Conservation (phyloP, 2,329 filamentous ascomycete species). For the Aspergillus versicolor region DNA sequence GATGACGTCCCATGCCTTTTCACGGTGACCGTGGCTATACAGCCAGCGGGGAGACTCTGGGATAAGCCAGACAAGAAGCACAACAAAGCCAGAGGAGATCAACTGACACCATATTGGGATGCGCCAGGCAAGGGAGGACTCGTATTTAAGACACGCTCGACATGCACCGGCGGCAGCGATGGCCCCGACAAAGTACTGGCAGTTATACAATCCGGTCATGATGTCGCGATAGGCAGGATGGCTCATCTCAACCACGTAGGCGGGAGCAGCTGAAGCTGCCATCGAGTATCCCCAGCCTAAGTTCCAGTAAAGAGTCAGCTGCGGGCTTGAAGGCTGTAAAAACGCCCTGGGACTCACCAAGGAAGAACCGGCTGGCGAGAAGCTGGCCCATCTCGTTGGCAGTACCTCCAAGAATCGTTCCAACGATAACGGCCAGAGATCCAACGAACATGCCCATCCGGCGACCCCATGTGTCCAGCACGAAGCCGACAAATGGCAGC, state of each 20-base stretch:
- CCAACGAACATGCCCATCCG: background rate
- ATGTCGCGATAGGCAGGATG: slow-evolving; percentile 64
- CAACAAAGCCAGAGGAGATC: slow-evolving; percentile 47
- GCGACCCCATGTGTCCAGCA: slow-evolving; percentile 34
- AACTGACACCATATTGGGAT: slow-evolving; percentile 58
- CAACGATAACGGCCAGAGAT: background rate
- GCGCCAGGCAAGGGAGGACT: slow-evolving; percentile 54
- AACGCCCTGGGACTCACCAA: background rate
- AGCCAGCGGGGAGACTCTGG: slow-evolving; percentile 65
- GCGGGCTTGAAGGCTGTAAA: background rate
- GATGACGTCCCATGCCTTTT: slow-evolving; percentile 57
- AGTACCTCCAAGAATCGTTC: background rate
- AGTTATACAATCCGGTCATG: slow-evolving; percentile 60
- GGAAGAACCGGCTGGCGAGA: background rate
- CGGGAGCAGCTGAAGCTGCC: slow-evolving; percentile 59
- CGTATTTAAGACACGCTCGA: slow-evolving; percentile 44
- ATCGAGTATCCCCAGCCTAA: slow-evolving; percentile 59
- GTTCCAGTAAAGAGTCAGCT: slow-evolving; percentile 37
- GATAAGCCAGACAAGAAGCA: slow-evolving; percentile 52
- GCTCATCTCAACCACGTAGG: slow-evolving; percentile 63
- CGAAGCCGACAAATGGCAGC: slow-evolving; percentile 49
- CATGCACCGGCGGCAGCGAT: slow-evolving; percentile 58
- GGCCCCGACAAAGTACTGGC: slow-evolving; percentile 49
- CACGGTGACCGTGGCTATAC: slow-evolving; percentile 57
- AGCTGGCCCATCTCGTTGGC: background rate